phyloP scores from a whole-genome alignment of 768 basidiomycete species.

The Termitomyces sp. region DNA sequence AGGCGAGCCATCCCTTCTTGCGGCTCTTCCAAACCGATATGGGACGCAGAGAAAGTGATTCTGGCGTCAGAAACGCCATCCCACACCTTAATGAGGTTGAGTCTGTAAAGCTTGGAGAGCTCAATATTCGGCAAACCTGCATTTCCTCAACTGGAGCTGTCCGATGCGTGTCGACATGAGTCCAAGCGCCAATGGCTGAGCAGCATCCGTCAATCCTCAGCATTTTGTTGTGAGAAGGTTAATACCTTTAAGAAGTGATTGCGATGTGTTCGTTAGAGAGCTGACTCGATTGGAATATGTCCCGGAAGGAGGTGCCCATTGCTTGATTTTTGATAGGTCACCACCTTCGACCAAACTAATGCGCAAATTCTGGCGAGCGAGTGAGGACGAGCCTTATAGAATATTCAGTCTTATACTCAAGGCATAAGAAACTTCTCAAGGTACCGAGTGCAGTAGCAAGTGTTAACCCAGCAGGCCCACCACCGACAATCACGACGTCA shows the following conservation, averaged over 20 bases:
- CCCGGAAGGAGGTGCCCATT: conserved; percentile 55
- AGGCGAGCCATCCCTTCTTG: conserved; percentile 66
- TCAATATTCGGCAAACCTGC: conserved; percentile 50
- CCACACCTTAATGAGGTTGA: conserved; percentile 60
- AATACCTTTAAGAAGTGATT: conserved; percentile 59
- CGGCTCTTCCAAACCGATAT: conserved; percentile 27
- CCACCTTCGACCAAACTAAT: conserved; percentile 81
- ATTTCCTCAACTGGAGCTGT: conserved; percentile 78
- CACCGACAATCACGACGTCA: conserved; percentile 93
- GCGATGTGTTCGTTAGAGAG: conserved; percentile 75
- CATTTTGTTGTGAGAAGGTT: neutral
- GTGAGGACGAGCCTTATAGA: conserved; percentile 44
- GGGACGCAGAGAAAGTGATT: conserved; percentile 61
- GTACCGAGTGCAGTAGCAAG: conserved; percentile 82
- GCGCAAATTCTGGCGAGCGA: conserved; percentile 45
- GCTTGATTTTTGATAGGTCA: conserved; percentile 59
- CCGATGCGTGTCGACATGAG: conserved; percentile 58
- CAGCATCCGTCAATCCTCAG: conserved; percentile 1
- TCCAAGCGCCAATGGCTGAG: conserved; percentile 82
- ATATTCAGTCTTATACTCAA: conserved; percentile 1
- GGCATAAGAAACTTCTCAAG: conserved; percentile 15
- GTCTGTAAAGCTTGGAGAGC: neutral
- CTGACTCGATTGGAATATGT: conserved; percentile 81
- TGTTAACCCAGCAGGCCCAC: conserved; percentile 88
- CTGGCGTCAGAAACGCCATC: conserved; percentile 83